Base-by-base conservation (phyloP, 495 filamentous ascomycete species). In the Hyphodiscus hymeniophilus region DNA sequence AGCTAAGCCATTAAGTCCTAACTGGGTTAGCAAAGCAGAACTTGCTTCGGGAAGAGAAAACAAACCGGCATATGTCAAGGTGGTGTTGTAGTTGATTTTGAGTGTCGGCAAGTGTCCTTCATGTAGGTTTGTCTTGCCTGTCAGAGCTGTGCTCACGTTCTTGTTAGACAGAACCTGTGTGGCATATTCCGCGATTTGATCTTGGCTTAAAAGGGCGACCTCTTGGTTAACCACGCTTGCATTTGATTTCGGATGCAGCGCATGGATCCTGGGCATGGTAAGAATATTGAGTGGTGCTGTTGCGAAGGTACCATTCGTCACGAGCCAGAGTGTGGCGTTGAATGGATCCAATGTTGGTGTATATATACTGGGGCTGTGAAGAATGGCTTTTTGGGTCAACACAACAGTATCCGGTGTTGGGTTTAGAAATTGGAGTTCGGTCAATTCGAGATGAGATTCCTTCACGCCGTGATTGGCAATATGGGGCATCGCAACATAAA, bases 401-500 rank as follows among this genome's bases (percentile, higher is more conserved):
- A 70, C 63, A 54, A 87, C 65, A 20, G 71, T 74, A 12, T 76
- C 58, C 6, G 77, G 62, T 22, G 74, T 66, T 2, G 84, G 82
- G 24, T 82, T 62, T 38, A 70, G 71, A 60, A 88, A 68, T 10
- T 66, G 39, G 56, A 89, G 74, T 41, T 66, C 58, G 13, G 72
- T 71, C 56, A 90, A 64, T 20, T 69, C 67, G 36, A 89, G 69
- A 13, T 68, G 73, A 16, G 86, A 80, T 17, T 76, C 63, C 54
- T 85, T 75, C 50, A 89, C 70, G 59, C 79, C 79, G 38, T 66
- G 31, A 60, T 89, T 84, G 18, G 85, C 83, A 47, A 87, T 85
- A 44, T 76, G 73, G 41, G 85, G 85, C 34, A 86, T 81, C 4
- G 63, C 85, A 48, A 88, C 84, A 52, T 82, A 82, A 41, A 89